phyloP scores from a whole-genome alignment of 2,329 filamentous ascomycete species.

The Pyricularia sp. region DNA sequence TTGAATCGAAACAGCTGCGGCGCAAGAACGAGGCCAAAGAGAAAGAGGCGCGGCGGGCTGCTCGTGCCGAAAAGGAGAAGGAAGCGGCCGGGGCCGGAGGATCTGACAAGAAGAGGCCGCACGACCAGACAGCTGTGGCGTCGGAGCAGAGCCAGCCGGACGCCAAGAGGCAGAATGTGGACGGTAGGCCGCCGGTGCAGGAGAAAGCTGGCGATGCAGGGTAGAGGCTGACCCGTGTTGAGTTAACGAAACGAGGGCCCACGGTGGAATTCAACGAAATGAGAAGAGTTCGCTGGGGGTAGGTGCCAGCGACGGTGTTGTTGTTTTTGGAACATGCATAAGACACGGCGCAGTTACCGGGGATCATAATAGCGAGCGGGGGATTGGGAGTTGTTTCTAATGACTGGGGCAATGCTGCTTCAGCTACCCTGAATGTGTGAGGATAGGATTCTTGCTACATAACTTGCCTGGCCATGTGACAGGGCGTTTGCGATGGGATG shows the following conservation, averaged over 20 bases:
- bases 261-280: no score
- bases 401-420: neutral
- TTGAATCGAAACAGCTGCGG: slow-evolving; percentile 88
- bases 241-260: no score
- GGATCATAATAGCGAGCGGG: neutral
- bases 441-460: neutral
- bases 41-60: slow-evolving; percentile 38
- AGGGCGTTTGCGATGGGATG: neutral
- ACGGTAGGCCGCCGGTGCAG: slow-evolving; percentile 4
- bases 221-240: neutral
- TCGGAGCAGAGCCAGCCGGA: slow-evolving; percentile 9
- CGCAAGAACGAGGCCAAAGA: slow-evolving; percentile 74
- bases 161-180: slow-evolving; percentile 17
- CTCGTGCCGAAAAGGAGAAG: slow-evolving; percentile 26
- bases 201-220: neutral
- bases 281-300: neutral
- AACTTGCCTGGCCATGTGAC: neutral
- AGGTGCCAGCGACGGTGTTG: neutral
- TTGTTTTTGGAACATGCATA: neutral
- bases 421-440: neutral
- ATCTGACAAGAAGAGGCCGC: slow-evolving; percentile 28
- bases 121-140: slow-evolving; percentile 10
- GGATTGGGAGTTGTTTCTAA: neutral
- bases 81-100: slow-evolving; percentile 13
- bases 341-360: neutral